phyloP scores from a whole-genome alignment of 345 rosid genomes.

The Sisymbrium altissimum region DNA sequence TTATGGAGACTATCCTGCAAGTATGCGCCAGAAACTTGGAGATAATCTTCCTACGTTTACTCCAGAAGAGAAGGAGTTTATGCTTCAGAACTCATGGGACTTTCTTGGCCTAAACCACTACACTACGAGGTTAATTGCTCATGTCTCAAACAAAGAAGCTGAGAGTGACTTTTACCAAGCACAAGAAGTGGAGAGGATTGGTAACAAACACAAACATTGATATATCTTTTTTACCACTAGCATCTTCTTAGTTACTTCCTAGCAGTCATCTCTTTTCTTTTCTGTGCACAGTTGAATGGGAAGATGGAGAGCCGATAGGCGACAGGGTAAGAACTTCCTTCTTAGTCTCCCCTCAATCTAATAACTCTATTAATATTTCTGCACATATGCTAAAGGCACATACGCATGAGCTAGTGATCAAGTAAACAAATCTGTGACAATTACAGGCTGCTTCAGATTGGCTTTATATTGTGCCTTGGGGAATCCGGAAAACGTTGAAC shows the following conservation, averaged over 20 bases:
- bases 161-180: slow-evolving; percentile 50
- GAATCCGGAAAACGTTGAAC: slow-evolving; percentile 67
- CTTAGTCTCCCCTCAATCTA: not conserved
- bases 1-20: slow-evolving; percentile 78
- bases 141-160: slow-evolving; percentile 41
- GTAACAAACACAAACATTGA: slow-evolving; percentile 37
- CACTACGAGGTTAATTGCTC: slow-evolving; percentile 72
- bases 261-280: slow-evolving; percentile 15
- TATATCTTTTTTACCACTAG: not conserved
- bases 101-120: slow-evolving; percentile 90
- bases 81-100: slow-evolving; percentile 61
- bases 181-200: slow-evolving; percentile 61
- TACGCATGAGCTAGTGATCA: not conserved
- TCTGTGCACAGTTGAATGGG: slow-evolving; percentile 55
- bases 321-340: slow-evolving; percentile 50
- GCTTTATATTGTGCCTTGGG: slow-evolving; percentile 94
- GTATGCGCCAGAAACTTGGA: slow-evolving; percentile 63
- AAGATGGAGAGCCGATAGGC: slow-evolving; percentile 76
- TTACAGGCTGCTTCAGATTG: slow-evolving; percentile 92
- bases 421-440: slow-evolving; percentile 18
- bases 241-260: not conserved
- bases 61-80: slow-evolving; percentile 52
- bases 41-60: slow-evolving; percentile 69
- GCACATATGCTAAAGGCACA: not conserved
- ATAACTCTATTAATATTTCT: not conserved